phyloP scores from a whole-genome alignment of 1,284 basidiomycete species.

The Cutaneotrichosporon mucoides region DNA sequence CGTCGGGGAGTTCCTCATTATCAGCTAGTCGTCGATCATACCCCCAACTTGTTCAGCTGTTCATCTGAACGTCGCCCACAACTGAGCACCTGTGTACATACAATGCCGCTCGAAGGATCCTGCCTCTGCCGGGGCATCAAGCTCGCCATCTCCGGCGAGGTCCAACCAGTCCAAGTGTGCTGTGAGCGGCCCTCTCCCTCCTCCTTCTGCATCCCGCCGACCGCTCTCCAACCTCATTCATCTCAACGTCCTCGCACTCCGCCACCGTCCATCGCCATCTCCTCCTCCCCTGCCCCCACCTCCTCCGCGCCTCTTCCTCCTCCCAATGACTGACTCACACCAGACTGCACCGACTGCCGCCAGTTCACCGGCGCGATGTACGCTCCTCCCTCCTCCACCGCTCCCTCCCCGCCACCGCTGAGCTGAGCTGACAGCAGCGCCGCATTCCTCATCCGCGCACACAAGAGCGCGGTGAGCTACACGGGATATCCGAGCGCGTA shows the following conservation, averaged over 20 bases:
- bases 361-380: conserved; percentile 7
- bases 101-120: background rate
- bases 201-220: too few species aligned
- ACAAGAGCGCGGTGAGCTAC: background rate
- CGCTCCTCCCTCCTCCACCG: too few species aligned
- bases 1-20: too few species aligned
- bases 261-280: too few species aligned
- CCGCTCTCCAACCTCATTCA: too few species aligned
- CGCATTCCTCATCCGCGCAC: background rate
- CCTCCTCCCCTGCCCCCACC: too few species aligned
- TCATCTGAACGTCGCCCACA: too few species aligned
- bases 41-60: too few species aligned
- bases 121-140: conserved; percentile 3
- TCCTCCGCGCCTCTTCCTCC: too few species aligned
- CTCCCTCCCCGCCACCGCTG: too few species aligned
- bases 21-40: too few species aligned
- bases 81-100: background rate
- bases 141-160: background rate
- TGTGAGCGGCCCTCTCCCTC: background rate
- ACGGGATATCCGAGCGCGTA: conserved; percentile 1
- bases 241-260: too few species aligned
- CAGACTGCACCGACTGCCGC: conserved; percentile 7
- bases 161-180: background rate
- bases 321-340: background rate
- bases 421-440: background rate